These are phyloP conservation scores for Alloascoidea africana DNA, from an alignment of 805 yeast genomes.

Conservation along the genomic window DNA sequence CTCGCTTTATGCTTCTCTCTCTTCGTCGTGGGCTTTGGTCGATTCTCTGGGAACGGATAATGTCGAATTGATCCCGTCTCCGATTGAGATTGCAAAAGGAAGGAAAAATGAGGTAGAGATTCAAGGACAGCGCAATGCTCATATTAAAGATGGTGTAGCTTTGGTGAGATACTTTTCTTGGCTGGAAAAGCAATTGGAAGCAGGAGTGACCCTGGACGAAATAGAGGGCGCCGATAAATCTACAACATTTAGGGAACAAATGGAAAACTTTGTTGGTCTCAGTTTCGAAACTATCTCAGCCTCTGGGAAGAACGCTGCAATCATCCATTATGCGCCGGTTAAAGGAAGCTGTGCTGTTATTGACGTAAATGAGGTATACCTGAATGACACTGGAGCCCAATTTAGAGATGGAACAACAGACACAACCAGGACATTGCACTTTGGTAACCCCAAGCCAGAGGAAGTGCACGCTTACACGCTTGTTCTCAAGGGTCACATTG, in stretches of 20 bases:
- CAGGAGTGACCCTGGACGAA: slow-evolving; percentile 32
- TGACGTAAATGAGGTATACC: slow-evolving; percentile 51
- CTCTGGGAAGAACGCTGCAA: slow-evolving; percentile 64
- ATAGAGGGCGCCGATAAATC: slow-evolving; percentile 40
- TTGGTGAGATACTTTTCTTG: slow-evolving; percentile 65
- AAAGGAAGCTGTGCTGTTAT: slow-evolving; percentile 39
- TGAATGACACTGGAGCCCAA: slow-evolving; percentile 88
- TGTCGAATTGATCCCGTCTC: slow-evolving; percentile 34
- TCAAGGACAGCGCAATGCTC: slow-evolving; percentile 59
- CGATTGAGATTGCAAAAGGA: slow-evolving; percentile 54
- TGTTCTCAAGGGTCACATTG: slow-evolving; percentile 85
- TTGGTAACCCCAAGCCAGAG: slow-evolving; percentile 38
- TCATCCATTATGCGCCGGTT: slow-evolving; percentile 61
- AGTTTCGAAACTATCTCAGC: slow-evolving; percentile 66
- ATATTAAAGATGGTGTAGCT: slow-evolving; percentile 72
- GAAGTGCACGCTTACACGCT: slow-evolving; percentile 59
- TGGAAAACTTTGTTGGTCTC: slow-evolving; percentile 32
- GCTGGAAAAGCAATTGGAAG: slow-evolving; percentile 46
- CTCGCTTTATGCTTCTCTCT: neutral
- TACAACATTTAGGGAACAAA: slow-evolving; percentile 23
- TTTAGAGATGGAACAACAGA: slow-evolving; percentile 93
- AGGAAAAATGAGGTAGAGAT: slow-evolving; percentile 65
- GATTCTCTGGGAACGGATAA: slow-evolving; percentile 26
- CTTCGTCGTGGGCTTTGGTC: neutral
- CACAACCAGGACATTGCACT: slow-evolving; percentile 78